Base-by-base conservation (phyloP, 441 rosid genomes). In the Macaranga tanarius region DNA sequence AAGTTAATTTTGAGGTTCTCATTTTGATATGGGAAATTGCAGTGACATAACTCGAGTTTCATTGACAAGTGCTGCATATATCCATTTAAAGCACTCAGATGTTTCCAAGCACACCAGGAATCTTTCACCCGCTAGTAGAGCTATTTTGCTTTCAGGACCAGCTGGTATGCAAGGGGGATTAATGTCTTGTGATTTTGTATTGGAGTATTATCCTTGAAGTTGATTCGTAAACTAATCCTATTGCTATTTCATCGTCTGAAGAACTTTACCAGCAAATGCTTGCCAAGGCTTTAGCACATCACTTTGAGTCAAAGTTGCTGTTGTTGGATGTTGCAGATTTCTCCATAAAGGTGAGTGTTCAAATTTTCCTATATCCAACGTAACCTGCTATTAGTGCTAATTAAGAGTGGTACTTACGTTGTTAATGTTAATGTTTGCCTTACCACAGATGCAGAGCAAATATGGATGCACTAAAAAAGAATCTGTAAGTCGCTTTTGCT, bases 231-330 rank as follows among this genome's bases (percentile, higher is more conserved):
- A 71, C 64, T 81, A 66, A 69, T 68, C 34, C 34, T 44, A 16
- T 60, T 54, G 22, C 42, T 19, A 13, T 67, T 73, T 76, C 65
- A 17, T 74, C 31, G 78, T 73, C 47, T 79, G 83, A 75, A 92
- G 99, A 95, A 73, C 87, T 84, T 76, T 95, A 95, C 79, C 95
- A 88, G 79, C 99, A 95, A 87, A 89, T 79, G 95, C 98, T 95
- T 34, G 95, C 97, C 70, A 95, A 91, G 85, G 98, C 98, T 69
- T 71, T 89, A 50, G 91, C 99, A 22, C 92, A 93, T 77, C 69
- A 74, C 76, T 92, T 90, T 66, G 91, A 89, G 71, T 90, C 98
- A 1, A 92, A 91, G 86, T 78, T 95, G 75, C 81, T 95, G 64
- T 70, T 95, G 76, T 79, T 95, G 77, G 98, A 95, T 83, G 70